Conservation (phyloP, 768 basidiomycete genomes). For the Mycena floridula region DNA sequence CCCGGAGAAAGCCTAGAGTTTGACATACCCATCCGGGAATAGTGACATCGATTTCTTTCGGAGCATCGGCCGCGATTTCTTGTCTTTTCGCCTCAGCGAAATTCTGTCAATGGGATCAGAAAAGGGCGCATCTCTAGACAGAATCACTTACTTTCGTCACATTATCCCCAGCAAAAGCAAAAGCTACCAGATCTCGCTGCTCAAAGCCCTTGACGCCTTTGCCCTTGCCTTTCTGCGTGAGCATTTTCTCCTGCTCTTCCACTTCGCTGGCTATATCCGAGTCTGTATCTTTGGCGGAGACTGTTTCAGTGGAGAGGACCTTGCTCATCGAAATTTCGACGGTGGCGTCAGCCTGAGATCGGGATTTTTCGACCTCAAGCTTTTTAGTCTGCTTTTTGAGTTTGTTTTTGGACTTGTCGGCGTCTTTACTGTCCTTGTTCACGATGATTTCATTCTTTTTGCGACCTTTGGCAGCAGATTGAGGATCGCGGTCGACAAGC, state of each 20-base stretch:
- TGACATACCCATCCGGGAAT: constrained; percentile 88
- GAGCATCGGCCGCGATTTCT: constrained; percentile 85
- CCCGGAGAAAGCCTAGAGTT: constrained; percentile 1
- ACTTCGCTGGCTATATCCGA: constrained; percentile 60
- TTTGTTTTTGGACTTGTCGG: constrained; percentile 66
- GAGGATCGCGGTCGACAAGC: constrained; percentile 41
- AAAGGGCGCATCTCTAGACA: not conserved
- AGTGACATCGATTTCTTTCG: constrained; percentile 81
- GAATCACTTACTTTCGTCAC: constrained; percentile 68
- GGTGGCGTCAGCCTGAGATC: constrained; percentile 63
- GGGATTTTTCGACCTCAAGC: constrained; percentile 48
- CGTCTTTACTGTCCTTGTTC: constrained; percentile 54
- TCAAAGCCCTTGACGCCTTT: constrained; percentile 62
- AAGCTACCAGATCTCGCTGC: constrained; percentile 88
- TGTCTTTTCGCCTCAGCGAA: constrained; percentile 80
- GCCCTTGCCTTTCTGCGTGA: constrained; percentile 37
- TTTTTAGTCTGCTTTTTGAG: constrained; percentile 63
- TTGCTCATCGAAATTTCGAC: constrained; percentile 70
- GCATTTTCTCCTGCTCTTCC: constrained; percentile 57
- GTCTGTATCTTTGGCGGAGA: constrained; percentile 29
- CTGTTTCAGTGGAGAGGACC: constrained; percentile 28
- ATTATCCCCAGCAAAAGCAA: constrained; percentile 96
- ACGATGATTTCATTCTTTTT: constrained; percentile 73
- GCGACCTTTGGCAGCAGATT: constrained; percentile 41
- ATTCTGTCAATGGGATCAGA: constrained; percentile 39